Percentiles rank a stretch among this genome's conserved stretches.
Evolutionary conservation across 139 green algal genomes (phyloP).

Genomic region (Closterium sp.): DNA sequence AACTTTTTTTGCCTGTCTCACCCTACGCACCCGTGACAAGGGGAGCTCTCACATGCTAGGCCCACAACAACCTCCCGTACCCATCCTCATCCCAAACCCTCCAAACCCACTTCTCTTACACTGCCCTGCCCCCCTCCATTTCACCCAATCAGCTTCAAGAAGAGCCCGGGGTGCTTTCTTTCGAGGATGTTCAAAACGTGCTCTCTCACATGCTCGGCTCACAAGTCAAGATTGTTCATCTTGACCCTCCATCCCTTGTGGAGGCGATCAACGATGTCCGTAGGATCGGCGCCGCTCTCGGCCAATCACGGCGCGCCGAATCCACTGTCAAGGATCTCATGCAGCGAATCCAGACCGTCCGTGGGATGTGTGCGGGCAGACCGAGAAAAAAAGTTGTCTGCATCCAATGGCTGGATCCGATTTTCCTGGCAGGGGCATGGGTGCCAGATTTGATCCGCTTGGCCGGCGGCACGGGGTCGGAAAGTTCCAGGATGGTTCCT

Average conservation of each 20-base stretch:
- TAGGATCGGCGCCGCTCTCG: conserved; percentile 55
- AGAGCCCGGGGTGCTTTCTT: not conserved
- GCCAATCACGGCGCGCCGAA: conserved; percentile 15
- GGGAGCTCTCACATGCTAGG: too few species aligned
- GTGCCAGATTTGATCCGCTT: conserved; percentile 63
- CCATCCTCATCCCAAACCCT: too few species aligned
- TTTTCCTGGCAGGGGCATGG: conserved; percentile 63
- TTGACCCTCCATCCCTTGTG: conserved; percentile 52
- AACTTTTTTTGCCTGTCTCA: not conserved
- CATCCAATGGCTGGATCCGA: conserved; percentile 65
- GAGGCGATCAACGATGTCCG: conserved; percentile 62
- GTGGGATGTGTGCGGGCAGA: conserved; percentile 39
- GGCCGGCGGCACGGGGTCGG: conserved; percentile 44
- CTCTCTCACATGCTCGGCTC: conserved; percentile 52
- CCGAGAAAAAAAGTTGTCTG: conserved; percentile 50
- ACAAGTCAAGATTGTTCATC: conserved; percentile 58
- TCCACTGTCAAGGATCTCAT: not conserved
- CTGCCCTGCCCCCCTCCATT: too few species aligned
- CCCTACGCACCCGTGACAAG: too few species aligned
- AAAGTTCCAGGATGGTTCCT: not conserved
- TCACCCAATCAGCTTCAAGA: not conserved
- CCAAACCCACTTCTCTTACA: too few species aligned
- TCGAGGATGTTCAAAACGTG: not conserved
- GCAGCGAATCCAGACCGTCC: conserved; percentile 44
- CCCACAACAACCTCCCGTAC: too few species aligned